Evolutionary conservation across 768 basidiomycete species (phyloP), one percentile per base, ranked within the genome.

Genomic region (Mycena kentingensis): DNA sequence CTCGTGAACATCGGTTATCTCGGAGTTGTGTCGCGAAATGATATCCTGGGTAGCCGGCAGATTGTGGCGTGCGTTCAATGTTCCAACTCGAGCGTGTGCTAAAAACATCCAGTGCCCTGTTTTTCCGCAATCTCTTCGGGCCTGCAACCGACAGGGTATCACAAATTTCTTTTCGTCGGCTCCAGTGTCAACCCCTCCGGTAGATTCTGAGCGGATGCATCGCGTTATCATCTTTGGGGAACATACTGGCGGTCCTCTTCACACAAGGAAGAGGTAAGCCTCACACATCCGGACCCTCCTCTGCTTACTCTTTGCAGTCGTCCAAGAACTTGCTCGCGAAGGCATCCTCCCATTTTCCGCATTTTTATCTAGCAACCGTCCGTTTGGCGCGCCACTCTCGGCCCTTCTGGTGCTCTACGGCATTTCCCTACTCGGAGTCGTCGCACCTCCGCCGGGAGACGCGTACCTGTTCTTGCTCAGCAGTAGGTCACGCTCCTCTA

Each of bases 121-220:
- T 87, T 60, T 88, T 89, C 66, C 73, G 80, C 42, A 85, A 85
- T 57, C 72, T 89, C 2, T 88, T 77, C 58, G 87, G 87, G 0
- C 69, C 70, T 1, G 64, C 66, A 3, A 77, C 84, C 0, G 80
- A 83, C 62, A 71, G 77, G 3, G 70, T 19, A 36, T 68, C 66
- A 49, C 43, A 55, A 56, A 67, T 76, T 68, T 60, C 54, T 18
- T 3, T 16, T 21, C 1, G 5, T 11, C 16, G 21, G 4, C 28
- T 45, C 11, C 41, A 5, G 15, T 7, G 28, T 15, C 11, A 26
- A 3, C 6, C 15, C 22, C 25, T 5, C 1, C 34, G 26, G 19
- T 13, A 59, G 54, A 47, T 51, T 10, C 66, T 81, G 1, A 75
- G 75, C 48, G 63, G 64, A 0, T 62, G 75, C 2, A 75, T 87